These are phyloP conservation scores for Apostasia shenzhenica DNA, from an alignment of 106 monocot species.

Conservation along the genomic window DNA sequence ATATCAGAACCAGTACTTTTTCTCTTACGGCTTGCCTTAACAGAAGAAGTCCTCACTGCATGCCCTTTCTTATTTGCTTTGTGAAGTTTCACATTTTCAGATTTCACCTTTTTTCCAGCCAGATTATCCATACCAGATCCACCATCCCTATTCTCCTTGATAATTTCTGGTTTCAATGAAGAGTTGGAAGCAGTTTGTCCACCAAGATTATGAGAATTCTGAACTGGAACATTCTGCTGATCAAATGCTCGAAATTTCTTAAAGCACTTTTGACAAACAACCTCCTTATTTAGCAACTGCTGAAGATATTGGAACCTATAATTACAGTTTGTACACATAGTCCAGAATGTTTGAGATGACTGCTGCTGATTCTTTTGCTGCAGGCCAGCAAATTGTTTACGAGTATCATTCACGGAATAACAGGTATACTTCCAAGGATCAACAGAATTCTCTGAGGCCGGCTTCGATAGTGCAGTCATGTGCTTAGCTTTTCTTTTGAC, in stretches of 20 bases:
- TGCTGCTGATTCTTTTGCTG: constrained; percentile 21
- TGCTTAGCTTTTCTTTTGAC: constrained; percentile 25
- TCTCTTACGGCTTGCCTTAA: constrained; percentile 11
- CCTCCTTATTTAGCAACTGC: constrained; percentile 25
- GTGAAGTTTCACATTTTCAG: constrained; percentile 10
- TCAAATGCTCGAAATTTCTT: constrained; percentile 59
- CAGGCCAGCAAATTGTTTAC: background rate
- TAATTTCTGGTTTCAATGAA: background rate
- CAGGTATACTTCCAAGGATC: background rate
- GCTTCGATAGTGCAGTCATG: constrained; percentile 1
- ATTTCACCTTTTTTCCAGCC: constrained; percentile 9
- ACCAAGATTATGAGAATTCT: background rate
- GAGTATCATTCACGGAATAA: background rate
- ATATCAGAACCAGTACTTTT: background rate
- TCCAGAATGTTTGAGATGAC: constrained; percentile 43
- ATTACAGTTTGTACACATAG: constrained; percentile 39
- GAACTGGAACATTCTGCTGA: background rate
- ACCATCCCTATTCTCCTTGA: background rate
- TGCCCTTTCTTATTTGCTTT: background rate
- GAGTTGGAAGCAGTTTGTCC: background rate
- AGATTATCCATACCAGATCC: constrained; percentile 4
- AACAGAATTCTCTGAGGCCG: constrained; percentile 7
- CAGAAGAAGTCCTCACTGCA: constrained; percentile 1
- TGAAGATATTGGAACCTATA: constrained; percentile 38
- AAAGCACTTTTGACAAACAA: constrained; percentile 53